Evolutionary conservation across 1,139 yeast species (phyloP).

Genomic region (Sugiyamaella grinbergsii): DNA sequence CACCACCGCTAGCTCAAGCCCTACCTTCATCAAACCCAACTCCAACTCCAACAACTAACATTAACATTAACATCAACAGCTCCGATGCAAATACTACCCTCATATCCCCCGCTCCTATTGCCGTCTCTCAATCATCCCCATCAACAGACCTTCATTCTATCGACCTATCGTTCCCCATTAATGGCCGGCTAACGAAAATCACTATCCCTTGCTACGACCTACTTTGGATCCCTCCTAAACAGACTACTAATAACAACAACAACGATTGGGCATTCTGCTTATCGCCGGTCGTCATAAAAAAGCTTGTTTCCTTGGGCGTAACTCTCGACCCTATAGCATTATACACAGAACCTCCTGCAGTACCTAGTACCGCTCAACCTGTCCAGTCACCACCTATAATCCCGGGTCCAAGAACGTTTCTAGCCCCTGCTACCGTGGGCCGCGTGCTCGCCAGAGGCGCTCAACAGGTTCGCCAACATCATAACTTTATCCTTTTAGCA

Average conservation of each 20-base stretch:
- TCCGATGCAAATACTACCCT: no score
- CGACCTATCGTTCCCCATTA: slow-evolving; percentile 8
- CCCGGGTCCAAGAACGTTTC: not conserved
- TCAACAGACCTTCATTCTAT: not conserved
- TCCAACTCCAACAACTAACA: no score
- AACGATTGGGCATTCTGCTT: slow-evolving; percentile 18
- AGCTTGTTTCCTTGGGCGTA: slow-evolving; percentile 9
- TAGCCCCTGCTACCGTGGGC: slow-evolving; percentile 5
- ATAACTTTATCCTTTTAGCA: slow-evolving; percentile 12
- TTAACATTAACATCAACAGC: no score
- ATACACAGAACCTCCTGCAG: slow-evolving; percentile 2
- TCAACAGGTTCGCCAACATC: slow-evolving; percentile 11
- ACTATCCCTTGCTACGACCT: slow-evolving; percentile 13
- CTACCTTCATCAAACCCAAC: no score
- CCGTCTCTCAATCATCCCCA: not conserved
- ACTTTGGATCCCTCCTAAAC: slow-evolving; percentile 16
- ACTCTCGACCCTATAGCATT: slow-evolving; percentile 3
- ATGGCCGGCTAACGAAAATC: not conserved
- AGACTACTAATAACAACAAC: not conserved
- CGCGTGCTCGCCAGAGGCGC: slow-evolving; percentile 10
- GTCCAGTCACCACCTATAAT: not conserved
- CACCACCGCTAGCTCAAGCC: not conserved
- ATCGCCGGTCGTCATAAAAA: slow-evolving; percentile 7
- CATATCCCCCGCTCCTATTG: not conserved
- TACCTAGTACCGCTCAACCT: no score